These are phyloP conservation scores for Lasiodiplodia hormozganensis DNA, from an alignment of 2,329 filamentous ascomycete genomes.

Conservation along the genomic window DNA sequence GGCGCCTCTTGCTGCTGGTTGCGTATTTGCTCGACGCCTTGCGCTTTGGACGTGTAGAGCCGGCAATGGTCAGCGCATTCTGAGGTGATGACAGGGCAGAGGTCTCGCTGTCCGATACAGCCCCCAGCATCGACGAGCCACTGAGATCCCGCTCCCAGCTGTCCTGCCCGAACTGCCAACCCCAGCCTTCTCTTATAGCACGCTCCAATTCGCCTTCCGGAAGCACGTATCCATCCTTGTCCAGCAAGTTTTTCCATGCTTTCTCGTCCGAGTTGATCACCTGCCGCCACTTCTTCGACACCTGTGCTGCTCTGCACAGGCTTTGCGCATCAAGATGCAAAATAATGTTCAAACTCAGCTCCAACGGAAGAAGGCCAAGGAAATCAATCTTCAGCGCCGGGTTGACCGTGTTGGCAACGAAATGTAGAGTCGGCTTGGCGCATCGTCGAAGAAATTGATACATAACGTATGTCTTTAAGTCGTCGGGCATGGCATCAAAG, in stretches of 20 bases:
- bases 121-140: constrained; percentile 49
- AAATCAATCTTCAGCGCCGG: constrained; percentile 96
- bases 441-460: constrained; percentile 92
- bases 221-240: constrained; percentile 80
- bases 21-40: constrained; percentile 46
- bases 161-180: constrained; percentile 85
- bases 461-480: constrained; percentile 96
- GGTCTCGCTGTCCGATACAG: constrained; percentile 50
- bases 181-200: constrained; percentile 92
- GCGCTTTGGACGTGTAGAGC: constrained; percentile 46
- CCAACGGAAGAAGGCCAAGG: constrained; percentile 79
- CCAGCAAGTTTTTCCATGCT: constrained; percentile 92
- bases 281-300: constrained; percentile 92
- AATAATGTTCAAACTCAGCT: constrained; percentile 86
- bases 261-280: constrained; percentile 92
- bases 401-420: constrained; percentile 89
- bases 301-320: constrained; percentile 87
- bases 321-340: constrained; percentile 85
- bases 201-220: constrained; percentile 82
- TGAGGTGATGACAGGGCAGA: constrained; percentile 33
- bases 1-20: constrained; percentile 60
- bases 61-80: constrained; percentile 25
- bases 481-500: constrained; percentile 88
- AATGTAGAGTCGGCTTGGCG: constrained; percentile 83
- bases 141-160: constrained; percentile 85